phyloP scores from a whole-genome alignment of 768 basidiomycete genomes.

The Artomyces pyxidatus region DNA sequence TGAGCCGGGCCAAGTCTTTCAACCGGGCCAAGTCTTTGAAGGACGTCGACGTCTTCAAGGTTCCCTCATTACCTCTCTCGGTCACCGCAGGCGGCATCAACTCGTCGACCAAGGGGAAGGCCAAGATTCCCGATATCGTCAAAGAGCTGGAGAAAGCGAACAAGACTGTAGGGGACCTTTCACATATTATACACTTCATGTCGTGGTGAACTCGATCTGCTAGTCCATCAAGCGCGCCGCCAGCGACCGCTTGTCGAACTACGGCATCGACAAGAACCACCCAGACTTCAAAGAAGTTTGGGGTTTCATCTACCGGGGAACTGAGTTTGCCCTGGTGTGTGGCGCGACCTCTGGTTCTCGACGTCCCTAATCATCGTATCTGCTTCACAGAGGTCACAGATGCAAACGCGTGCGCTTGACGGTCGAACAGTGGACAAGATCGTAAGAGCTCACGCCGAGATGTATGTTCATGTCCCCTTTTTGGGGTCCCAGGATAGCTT shows the following conservation, averaged over 20 bases:
- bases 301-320: conserved; percentile 15
- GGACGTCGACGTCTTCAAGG: conserved; percentile 16
- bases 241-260: conserved; percentile 19
- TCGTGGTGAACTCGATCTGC: neutral
- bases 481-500: no score
- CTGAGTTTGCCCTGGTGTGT: conserved; percentile 19
- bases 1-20: conserved; percentile 9
- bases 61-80: conserved; percentile 1
- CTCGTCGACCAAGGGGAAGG: conserved; percentile 23
- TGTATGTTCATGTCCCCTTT: no score
- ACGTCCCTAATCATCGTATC: neutral
- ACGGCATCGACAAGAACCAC: conserved; percentile 14
- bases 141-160: conserved; percentile 46
- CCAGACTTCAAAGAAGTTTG: conserved; percentile 19
- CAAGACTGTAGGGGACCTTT: conserved; percentile 40
- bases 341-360: neutral
- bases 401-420: conserved; percentile 15
- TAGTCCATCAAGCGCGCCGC: conserved; percentile 35
- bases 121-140: conserved; percentile 26
- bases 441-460: conserved; percentile 13
- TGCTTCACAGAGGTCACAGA: conserved; percentile 8
- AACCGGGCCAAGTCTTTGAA: conserved; percentile 3
- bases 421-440: conserved; percentile 8
- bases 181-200: neutral
- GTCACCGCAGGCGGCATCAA: conserved; percentile 2